These are phyloP conservation scores for Royoungia palumana DNA, from an alignment of 768 basidiomycete genomes.

Conservation along the genomic window DNA sequence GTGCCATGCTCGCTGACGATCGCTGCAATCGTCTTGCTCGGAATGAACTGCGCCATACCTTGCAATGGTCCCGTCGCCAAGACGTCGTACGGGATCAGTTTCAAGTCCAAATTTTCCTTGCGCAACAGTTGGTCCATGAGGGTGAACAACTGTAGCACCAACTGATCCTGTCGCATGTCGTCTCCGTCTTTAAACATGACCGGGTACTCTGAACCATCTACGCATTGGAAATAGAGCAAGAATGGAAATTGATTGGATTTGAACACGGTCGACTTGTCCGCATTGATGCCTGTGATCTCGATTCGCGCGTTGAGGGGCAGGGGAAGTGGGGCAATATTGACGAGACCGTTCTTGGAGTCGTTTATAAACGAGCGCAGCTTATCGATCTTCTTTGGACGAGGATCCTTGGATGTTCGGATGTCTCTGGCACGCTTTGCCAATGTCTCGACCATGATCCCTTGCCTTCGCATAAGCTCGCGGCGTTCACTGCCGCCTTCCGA, in stretches of 20 bases:
- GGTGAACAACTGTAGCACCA: slow-evolving; percentile 97
- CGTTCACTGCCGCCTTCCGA: slow-evolving; percentile 76
- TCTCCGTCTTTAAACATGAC: slow-evolving; percentile 99
- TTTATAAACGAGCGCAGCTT: slow-evolving; percentile 82
- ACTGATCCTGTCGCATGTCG: slow-evolving; percentile 97
- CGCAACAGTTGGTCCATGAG: slow-evolving; percentile 92
- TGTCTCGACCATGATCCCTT: slow-evolving; percentile 84
- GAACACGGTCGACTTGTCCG: slow-evolving; percentile 94
- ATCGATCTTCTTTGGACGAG: slow-evolving; percentile 96
- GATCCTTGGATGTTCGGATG: slow-evolving; percentile 85
- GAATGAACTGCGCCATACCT: slow-evolving; percentile 95
- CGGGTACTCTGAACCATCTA: slow-evolving; percentile 82
- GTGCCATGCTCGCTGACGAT: slow-evolving; percentile 92
- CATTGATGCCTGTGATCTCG: slow-evolving; percentile 78
- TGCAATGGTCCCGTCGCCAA: slow-evolving; percentile 88
- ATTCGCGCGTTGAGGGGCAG: slow-evolving; percentile 89
- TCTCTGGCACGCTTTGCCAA: slow-evolving; percentile 86
- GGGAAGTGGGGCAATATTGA: slow-evolving; percentile 75
- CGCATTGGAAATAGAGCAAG: slow-evolving; percentile 84
- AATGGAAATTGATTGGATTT: slow-evolving; percentile 96
- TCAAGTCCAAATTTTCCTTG: slow-evolving; percentile 93
- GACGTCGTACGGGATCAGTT: slow-evolving; percentile 88
- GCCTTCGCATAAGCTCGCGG: slow-evolving; percentile 84
- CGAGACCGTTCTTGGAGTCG: slow-evolving; percentile 83
- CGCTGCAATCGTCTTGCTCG: slow-evolving; percentile 91